Evolutionary conservation across 1,284 basidiomycete species (phyloP), one percentile per base, ranked within the genome.

Genomic region (Cryptococcus sp.): DNA sequence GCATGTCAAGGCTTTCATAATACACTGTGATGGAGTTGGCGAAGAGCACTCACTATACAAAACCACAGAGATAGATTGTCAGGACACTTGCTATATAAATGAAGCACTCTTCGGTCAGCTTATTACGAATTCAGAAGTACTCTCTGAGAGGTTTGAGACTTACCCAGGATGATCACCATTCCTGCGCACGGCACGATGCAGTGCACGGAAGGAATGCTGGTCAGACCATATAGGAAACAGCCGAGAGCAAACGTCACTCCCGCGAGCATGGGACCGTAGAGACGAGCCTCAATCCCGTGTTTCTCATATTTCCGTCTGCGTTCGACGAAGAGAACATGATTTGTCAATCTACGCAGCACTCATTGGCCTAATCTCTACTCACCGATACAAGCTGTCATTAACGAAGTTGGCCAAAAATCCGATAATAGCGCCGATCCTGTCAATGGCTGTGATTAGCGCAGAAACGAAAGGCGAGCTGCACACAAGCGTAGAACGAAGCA

Each of bases 271-370:
- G 87, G 85, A 19, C 79, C 76, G 62, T 87, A 89, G 22, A 92
- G 75, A 11, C 89, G 82, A 0, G 89, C 89, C 75, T 91, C 89
- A 0, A 88, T 86, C 0, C 88, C 88, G 45, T 81, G 77, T 16
- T 67, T 80, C 1, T 77, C 73, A 19, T 84, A 81, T 58, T 86
- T 77, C 69, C 83, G 83, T 44, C 85, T 87, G 6, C 17, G 25
- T 17, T 7, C 17, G 11, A 26, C 5, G 7, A 23, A 19, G 46
- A 8, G 6, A 47, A 10, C 11, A n/a, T 17, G 3, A 29, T 8
- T 26, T 47, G 46, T 47, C 17, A 29, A 25, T 20, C 8, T 22
- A 23, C 46, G 46, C 8, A 2, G 3, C 11, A 4, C 17, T 5
- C 5, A 19, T 5, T 11, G 47, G 37, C 16, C n/a, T n/a, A n/a